phyloP scores from a whole-genome alignment of 352 stramenopile genomes.

The Globisporangium abappressorium region DNA sequence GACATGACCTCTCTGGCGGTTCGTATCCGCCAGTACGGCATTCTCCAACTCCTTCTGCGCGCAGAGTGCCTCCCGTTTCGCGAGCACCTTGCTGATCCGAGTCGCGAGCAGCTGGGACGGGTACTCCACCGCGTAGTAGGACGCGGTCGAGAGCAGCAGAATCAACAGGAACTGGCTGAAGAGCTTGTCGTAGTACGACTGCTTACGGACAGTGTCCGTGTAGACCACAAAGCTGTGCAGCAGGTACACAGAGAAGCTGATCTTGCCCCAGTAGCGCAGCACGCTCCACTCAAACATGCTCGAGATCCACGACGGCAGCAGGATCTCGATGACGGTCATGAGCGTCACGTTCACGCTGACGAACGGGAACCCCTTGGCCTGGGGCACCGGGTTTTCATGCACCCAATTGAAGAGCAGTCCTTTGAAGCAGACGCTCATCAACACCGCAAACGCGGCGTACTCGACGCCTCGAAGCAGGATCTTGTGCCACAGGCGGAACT shows the following conservation, averaged over 20 bases:
- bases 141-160: too few relatives aligned
- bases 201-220: conserved; percentile 12
- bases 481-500: conserved; percentile 8
- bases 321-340: conserved; percentile 10
- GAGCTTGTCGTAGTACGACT: conserved; percentile 19
- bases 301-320: conserved; percentile 11
- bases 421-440: conserved; percentile 30
- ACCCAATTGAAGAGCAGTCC: conserved; percentile 28
- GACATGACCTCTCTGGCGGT: too few relatives aligned
- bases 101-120: too few relatives aligned
- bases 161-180: too few relatives aligned
- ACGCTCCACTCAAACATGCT: conserved; percentile 14
- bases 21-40: too few relatives aligned
- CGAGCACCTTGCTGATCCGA: too few relatives aligned
- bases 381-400: background rate
- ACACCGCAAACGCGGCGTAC: conserved; percentile 17
- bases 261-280: conserved; percentile 26
- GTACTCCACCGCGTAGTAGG: too few relatives aligned
- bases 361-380: conserved; percentile 22
- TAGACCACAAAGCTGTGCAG: conserved; percentile 39
- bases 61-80: too few relatives aligned
- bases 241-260: conserved; percentile 40
- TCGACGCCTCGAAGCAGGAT: conserved; percentile 22
- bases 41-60: too few relatives aligned
- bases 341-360: conserved; percentile 24